phyloP scores from a whole-genome alignment of 148 eudicot genomes.

The Camellia granthamiana region DNA sequence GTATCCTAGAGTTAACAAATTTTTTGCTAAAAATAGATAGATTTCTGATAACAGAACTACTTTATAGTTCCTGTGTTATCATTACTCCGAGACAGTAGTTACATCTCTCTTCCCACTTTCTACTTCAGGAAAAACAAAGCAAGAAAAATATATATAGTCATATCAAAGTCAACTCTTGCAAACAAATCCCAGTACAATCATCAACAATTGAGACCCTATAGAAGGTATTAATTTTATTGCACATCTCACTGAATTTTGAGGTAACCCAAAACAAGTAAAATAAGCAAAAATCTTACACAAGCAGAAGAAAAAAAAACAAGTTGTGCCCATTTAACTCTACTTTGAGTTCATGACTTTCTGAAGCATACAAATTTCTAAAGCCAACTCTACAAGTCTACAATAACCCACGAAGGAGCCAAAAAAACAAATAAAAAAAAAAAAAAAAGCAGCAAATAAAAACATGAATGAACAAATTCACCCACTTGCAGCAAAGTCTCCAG shows the following conservation, averaged over 20 bases:
- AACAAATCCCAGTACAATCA: not conserved
- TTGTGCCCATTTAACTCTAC: conserved; percentile 9
- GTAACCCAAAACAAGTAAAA: conserved; percentile 17
- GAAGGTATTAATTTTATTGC: not conserved
- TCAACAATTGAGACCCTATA: not conserved
- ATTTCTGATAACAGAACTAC: no score
- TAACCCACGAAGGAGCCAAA: conserved; percentile 1
- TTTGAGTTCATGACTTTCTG: conserved; percentile 13
- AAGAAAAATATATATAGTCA: no score
- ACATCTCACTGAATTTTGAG: not conserved
- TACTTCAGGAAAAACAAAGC: no score
- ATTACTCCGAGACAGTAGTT: no score
- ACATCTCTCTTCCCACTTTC: no score
- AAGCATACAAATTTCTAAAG: conserved; percentile 21
- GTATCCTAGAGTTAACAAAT: no score
- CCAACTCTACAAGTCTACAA: conserved; percentile 20
- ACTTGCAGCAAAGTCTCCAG: conserved; percentile 12
- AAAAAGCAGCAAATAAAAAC: conserved; percentile 21
- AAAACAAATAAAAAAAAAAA: not conserved
- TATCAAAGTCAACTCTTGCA: no score
- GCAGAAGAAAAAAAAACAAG: not conserved
- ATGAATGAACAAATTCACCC: conserved; percentile 27
- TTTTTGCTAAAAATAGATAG: no score
- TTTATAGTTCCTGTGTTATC: no score
- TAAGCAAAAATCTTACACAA: conserved; percentile 22